Base-by-base conservation (phyloP, 2,329 filamentous ascomycete species). In the Colletotrichum sp. region DNA sequence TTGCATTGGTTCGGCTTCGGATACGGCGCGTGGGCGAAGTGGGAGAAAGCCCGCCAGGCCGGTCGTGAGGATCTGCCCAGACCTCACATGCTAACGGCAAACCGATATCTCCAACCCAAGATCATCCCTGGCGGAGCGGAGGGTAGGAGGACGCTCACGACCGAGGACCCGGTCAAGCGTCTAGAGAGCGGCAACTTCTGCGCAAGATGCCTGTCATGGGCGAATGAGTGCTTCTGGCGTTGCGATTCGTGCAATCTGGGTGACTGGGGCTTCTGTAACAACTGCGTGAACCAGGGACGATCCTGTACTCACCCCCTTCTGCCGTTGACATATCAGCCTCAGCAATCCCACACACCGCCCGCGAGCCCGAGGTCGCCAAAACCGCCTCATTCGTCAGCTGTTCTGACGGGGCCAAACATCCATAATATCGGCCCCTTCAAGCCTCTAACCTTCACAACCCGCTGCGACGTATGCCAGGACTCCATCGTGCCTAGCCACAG, bases 201-300 rank as follows among this genome's bases (percentile, higher is more conserved):
- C 81, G 91, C 93, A 47, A 89, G 90, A 62, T 98, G 96, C 81
- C 86, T 89, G 21, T 86, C 89, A 1, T 94, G 91, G 86, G 90
- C 95, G 0, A 96, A 97, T 78, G 90, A 93, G 66, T 97, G 95
- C 83, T 98, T 94, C 83, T 98, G 96, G 96, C 92, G 94, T 75
- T 98, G 96, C 82, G 91, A 93, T 73, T 82, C 89, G 31, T 98
- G 96, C 84, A 98, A 98, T 78, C 92, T 97, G 75, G 96, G 95
- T 7, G 96, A 97, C 80, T 98, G 96, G 96, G 96, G 96, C 0
- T 98, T 95, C 81, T 98, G 96, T 84, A 95, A 96, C 78, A 86
- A 89, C 74, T 98, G 96, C 77, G 95, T 98, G 34, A 96, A 96
- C 73, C 92, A 93, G 81, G 95, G 95, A 18, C 89, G 89, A 73